Evolutionary conservation across 2,329 filamentous ascomycete genomes (phyloP), one percentile per base, ranked within the genome.

Genomic region (Microdochium bolleyi): DNA sequence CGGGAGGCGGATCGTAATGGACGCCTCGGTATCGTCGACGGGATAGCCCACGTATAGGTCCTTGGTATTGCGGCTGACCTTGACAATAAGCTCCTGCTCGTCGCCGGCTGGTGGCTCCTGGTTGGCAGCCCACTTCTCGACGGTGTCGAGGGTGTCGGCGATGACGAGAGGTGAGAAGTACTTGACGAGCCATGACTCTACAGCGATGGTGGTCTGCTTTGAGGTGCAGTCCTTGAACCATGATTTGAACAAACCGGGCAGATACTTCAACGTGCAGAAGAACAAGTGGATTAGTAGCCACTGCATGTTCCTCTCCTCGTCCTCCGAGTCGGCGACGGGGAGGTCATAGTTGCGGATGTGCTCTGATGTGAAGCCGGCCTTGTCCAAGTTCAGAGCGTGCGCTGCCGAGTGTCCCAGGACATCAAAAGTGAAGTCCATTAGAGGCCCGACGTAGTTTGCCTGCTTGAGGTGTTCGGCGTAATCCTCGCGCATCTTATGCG

Each of bases 141-240:
- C 87, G 16, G 84, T 82, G 14, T 84, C 75, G 5, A 94, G 73
- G 1, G 82, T 79, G 22, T 87, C 80, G 1, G 75, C 70, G 50
- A 92, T 81, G 55, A 89, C 79, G 13, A 85, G 74, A 0, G 84
- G 81, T 3, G 90, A 91, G 65, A 96, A 89, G 67, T 84, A 87
- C 71, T 85, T 92, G 53, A 88, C 81, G 2, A 92, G 95, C 90
- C 92, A 99, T 1, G 76, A 72, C 66, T 94, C 88, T 22, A 96
- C 84, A 0, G 89, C 82, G 24, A 85, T 83, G 27, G 84, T 85
- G 16, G 89, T 95, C 67, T 94, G 87, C 54, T 89, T 85, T 19
- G 85, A 91, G 53, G 84, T 84, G 65, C 89, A 88, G 56, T 88
- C 84, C 10, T 92, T 82, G 73, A 87, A 95, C 90, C 94, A 97